A percentile compares a stretch with the other conserved stretches of the same genome.
Conservation (phyloP, 805 yeast genomes). For the Wickerhamiella lipophila region DNA sequence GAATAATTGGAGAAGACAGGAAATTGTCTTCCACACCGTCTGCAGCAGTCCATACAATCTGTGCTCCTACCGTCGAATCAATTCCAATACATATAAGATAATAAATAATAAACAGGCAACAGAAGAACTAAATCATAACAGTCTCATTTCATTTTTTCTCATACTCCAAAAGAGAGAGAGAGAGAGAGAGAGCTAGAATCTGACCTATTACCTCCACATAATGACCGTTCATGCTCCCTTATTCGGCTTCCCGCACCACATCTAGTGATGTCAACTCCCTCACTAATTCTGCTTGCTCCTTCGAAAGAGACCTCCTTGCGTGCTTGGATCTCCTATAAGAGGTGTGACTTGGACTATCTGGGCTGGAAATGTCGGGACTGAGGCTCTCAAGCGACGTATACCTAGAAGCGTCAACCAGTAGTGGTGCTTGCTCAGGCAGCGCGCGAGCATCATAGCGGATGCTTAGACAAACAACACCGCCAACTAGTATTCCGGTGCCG, state of each 20-base stretch:
- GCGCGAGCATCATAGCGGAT: slow-evolving; percentile 3
- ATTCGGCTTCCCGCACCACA: not conserved
- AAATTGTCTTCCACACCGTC: not conserved
- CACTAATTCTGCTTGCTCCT: slow-evolving; percentile 41
- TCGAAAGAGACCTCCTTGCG: slow-evolving; percentile 34
- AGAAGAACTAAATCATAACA: too few relatives aligned
- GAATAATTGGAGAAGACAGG: not conserved
- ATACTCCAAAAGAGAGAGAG: too few relatives aligned
- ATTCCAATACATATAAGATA: too few relatives aligned
- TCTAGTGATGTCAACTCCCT: slow-evolving; percentile 31
- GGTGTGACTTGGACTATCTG: slow-evolving; percentile 13
- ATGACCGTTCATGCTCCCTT: not conserved
- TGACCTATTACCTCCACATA: too few relatives aligned
- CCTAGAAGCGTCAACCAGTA: slow-evolving; percentile 12
- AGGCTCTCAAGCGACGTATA: slow-evolving; percentile 26
- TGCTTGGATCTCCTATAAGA: slow-evolving; percentile 16
- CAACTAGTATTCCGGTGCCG: slow-evolving; percentile 33
- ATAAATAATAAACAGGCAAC: too few relatives aligned
- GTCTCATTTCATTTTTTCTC: too few relatives aligned
- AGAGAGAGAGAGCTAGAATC: too few relatives aligned
- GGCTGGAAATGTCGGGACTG: slow-evolving; percentile 19
- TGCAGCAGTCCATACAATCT: too few relatives aligned
- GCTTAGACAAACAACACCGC: slow-evolving; percentile 42
- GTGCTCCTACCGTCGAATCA: too few relatives aligned
- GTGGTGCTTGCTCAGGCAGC: slow-evolving; percentile 11